These are phyloP conservation scores for Torulaspora quercuum DNA, from an alignment of 805 yeast species.

Conservation along the genomic window DNA sequence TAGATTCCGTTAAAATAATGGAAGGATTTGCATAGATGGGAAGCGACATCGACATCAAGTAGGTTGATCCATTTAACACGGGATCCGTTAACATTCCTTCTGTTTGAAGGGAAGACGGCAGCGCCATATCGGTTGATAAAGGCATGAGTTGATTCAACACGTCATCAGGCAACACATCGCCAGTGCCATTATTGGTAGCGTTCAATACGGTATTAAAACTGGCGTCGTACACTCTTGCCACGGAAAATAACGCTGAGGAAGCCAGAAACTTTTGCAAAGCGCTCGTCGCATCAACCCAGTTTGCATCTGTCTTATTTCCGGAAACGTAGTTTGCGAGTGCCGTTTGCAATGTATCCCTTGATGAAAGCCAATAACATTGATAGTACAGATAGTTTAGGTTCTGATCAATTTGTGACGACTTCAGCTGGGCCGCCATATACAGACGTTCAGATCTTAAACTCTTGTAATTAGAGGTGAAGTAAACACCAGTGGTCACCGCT, in stretches of 20 bases:
- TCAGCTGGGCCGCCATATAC: constrained; percentile 73
- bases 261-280: constrained; percentile 59
- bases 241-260: constrained; percentile 59
- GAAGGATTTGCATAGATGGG: constrained; percentile 76
- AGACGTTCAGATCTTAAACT: constrained; percentile 65
- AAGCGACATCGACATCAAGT: constrained; percentile 68
- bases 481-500: constrained; percentile 72
- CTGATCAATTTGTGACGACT: constrained; percentile 75
- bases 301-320: constrained; percentile 58
- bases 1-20: constrained; percentile 54
- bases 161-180: constrained; percentile 32
- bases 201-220: constrained; percentile 46
- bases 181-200: constrained; percentile 42
- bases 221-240: constrained; percentile 66
- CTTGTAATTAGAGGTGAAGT: constrained; percentile 62
- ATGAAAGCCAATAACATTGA: constrained; percentile 63
- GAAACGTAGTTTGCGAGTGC: constrained; percentile 64
- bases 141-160: constrained; percentile 47
- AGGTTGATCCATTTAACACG: constrained; percentile 43
- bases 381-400: constrained; percentile 58
- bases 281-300: constrained; percentile 46
- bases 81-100: constrained; percentile 69
- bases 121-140: constrained; percentile 45
- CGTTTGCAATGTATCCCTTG: constrained; percentile 55
- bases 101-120: constrained; percentile 42